Conservation (phyloP, 1,139 yeast species). For the Candida tropicalis region DNA sequence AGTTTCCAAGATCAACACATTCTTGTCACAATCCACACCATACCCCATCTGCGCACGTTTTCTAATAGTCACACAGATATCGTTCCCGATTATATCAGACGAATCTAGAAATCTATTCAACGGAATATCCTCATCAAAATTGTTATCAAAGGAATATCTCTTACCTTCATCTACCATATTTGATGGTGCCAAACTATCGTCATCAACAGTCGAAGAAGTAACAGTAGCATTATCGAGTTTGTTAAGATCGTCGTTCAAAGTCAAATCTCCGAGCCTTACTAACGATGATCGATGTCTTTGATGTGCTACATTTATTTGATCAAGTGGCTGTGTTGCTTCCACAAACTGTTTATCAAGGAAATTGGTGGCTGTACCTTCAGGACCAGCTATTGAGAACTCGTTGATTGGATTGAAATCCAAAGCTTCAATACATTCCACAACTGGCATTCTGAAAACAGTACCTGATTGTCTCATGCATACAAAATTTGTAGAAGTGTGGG, state of each 20-base stretch:
- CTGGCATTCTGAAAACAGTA: constrained; percentile 79
- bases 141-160: constrained; percentile 14
- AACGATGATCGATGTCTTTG: constrained; percentile 12
- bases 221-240: constrained; percentile 27
- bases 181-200: constrained; percentile 24
- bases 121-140: constrained; percentile 30
- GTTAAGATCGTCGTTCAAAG: constrained; percentile 24
- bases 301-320: constrained; percentile 11
- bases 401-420: constrained; percentile 71
- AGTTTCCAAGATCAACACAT: constrained; percentile 61
- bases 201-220: constrained; percentile 34
- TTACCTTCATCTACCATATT: constrained; percentile 10
- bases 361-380: constrained; percentile 54
- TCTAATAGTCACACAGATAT: constrained; percentile 67
- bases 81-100: constrained; percentile 52
- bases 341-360: constrained; percentile 26
- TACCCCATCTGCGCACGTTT: constrained; percentile 75
- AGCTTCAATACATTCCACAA: constrained; percentile 66
- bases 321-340: constrained; percentile 9
- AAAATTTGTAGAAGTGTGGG: constrained; percentile 54
- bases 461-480: constrained; percentile 92
- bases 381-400: constrained; percentile 68
- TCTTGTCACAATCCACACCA: constrained; percentile 67
- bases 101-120: constrained; percentile 36
- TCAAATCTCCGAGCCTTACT: constrained; percentile 21